These are phyloP conservation scores for Hyphopichia homilentoma DNA, from an alignment of 805 yeast genomes.

Conservation along the genomic window DNA sequence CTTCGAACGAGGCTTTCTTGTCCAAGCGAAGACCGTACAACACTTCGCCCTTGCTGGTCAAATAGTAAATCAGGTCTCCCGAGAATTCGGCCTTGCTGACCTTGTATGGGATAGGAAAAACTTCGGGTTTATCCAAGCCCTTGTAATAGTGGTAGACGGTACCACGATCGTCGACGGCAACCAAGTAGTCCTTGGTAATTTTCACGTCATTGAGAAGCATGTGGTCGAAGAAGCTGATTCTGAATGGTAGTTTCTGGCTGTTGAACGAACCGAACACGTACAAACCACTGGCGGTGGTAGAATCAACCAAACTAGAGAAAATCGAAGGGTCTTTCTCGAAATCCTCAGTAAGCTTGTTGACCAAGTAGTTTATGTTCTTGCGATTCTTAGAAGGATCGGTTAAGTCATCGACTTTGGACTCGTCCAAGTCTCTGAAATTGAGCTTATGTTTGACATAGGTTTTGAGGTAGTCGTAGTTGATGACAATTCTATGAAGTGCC, in stretches of 20 bases:
- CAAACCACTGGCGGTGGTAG: constrained; percentile 26
- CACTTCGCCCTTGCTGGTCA: constrained; percentile 38
- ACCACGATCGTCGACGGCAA: constrained; percentile 67
- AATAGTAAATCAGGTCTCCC: constrained; percentile 44
- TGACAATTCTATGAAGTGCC: constrained; percentile 38
- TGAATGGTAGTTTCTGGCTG: constrained; percentile 48
- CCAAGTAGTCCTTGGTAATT: constrained; percentile 43
- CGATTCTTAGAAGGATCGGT: constrained; percentile 27
- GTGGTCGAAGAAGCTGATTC: constrained; percentile 64
- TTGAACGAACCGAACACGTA: constrained; percentile 32
- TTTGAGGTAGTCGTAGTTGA: constrained; percentile 41
- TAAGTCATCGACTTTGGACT: constrained; percentile 31
- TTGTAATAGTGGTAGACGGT: constrained; percentile 71
- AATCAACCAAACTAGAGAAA: constrained; percentile 16
- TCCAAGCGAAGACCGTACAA: constrained; percentile 25
- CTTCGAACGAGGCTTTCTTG: constrained; percentile 10
- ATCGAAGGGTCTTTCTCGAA: constrained; percentile 15
- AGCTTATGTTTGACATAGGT: constrained; percentile 27
- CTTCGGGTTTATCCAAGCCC: constrained; percentile 25
- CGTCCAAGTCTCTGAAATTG: constrained; percentile 30
- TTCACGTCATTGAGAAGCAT: constrained; percentile 54
- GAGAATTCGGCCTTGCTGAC: constrained; percentile 40
- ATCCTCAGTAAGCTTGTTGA: constrained; percentile 21
- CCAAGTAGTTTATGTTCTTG: constrained; percentile 21
- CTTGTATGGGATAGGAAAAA: constrained; percentile 24